Conservation (phyloP, 1,284 basidiomycete species). For the Flammula alnicola region DNA sequence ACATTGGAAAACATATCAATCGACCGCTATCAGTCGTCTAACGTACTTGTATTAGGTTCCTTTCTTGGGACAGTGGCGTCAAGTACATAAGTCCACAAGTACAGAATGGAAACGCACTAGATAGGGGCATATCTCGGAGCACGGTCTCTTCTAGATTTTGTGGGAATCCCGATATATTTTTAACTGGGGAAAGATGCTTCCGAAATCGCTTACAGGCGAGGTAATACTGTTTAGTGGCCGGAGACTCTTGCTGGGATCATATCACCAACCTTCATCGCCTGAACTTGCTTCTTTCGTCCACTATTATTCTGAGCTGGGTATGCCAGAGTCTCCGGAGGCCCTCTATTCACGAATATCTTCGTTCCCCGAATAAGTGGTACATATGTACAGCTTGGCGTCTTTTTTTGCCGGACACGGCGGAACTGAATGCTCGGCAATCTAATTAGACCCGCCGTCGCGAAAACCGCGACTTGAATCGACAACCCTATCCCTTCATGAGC, state of each 20-base stretch:
- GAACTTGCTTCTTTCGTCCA: background rate
- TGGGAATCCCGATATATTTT: too few relatives aligned
- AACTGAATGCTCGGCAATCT: slow-evolving; percentile 23
- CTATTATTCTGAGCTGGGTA: background rate
- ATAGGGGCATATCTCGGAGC: slow-evolving; percentile 3
- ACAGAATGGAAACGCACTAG: background rate
- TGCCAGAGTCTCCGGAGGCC: background rate
- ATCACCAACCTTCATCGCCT: background rate
- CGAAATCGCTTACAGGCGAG: slow-evolving; percentile 1
- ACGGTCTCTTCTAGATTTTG: slow-evolving; percentile 1
- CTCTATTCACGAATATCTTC: background rate
- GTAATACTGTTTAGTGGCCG: slow-evolving; percentile 12
- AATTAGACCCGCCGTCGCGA: slow-evolving; percentile 18
- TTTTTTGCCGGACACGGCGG: slow-evolving; percentile 21
- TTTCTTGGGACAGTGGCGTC: too few relatives aligned
- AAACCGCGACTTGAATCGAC: too few relatives aligned
- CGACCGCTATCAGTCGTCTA: too few relatives aligned
- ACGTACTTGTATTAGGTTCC: too few relatives aligned
- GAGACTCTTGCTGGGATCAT: slow-evolving; percentile 4
- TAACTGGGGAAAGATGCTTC: too few relatives aligned
- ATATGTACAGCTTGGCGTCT: slow-evolving; percentile 9
- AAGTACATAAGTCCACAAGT: background rate
- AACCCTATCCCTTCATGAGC: too few relatives aligned
- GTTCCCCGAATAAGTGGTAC: slow-evolving; percentile 10
- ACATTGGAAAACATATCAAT: too few relatives aligned